Conservation (phyloP, 2,329 filamentous ascomycete species). For the Phoma sp. region DNA sequence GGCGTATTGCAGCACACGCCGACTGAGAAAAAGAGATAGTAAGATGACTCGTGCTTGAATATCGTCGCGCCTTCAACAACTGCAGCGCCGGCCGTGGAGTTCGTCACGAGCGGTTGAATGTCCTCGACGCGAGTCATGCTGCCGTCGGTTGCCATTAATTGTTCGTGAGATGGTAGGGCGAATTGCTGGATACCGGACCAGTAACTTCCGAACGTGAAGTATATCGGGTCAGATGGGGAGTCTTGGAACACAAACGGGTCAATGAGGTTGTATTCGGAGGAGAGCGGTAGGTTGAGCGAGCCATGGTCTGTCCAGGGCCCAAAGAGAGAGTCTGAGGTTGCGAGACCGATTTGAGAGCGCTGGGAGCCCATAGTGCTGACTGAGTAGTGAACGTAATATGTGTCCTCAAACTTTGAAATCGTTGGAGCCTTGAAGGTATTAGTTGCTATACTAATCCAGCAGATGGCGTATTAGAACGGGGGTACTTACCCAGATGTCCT, state of each 20-base stretch:
- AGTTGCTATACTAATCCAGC: not conserved
- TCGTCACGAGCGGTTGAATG: conserved; percentile 28
- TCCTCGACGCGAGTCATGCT: not conserved
- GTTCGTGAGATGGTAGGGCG: conserved; percentile 44
- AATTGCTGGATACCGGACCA: conserved; percentile 71
- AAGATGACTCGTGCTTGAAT: conserved; percentile 59
- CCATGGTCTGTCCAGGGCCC: conserved; percentile 68
- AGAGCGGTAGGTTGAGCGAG: conserved; percentile 49
- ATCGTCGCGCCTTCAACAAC: conserved; percentile 61
- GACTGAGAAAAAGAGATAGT: conserved; percentile 68
- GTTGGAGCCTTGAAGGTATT: conserved; percentile 64
- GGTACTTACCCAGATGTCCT: conserved; percentile 56
- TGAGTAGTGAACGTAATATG: conserved; percentile 69
- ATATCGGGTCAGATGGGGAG: conserved; percentile 40
- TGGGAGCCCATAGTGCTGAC: conserved; percentile 67
- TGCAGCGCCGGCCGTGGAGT: conserved; percentile 25
- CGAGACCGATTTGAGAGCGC: conserved; percentile 66
- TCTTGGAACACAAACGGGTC: conserved; percentile 56
- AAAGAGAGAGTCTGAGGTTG: conserved; percentile 55
- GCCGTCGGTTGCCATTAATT: conserved; percentile 18
- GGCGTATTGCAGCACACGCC: conserved; percentile 68
- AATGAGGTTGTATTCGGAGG: conserved; percentile 57
- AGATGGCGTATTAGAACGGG: not conserved
- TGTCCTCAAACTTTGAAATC: conserved; percentile 60
- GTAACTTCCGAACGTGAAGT: conserved; percentile 70